Evolutionary conservation across 495 filamentous ascomycete genomes (phyloP).

Genomic region (Penicillium parvum): DNA sequence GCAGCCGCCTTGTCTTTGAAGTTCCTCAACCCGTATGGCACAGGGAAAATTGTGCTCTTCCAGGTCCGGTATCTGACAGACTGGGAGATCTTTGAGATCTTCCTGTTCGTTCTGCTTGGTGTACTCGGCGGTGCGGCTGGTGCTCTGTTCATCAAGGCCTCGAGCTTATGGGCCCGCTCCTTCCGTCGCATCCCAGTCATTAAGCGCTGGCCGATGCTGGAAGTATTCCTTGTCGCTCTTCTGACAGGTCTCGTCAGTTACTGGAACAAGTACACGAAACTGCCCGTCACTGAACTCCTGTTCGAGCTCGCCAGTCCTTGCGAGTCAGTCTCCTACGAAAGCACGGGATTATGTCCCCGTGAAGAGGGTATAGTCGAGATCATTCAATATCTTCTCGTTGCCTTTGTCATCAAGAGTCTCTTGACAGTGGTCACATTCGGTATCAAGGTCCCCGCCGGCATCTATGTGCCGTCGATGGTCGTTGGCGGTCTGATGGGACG

Average conservation of each 20-base stretch:
- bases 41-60: slow-evolving; percentile 93
- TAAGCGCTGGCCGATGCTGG: slow-evolving; percentile 78
- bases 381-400: slow-evolving; percentile 63
- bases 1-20: slow-evolving; percentile 84
- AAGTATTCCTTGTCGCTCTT: slow-evolving; percentile 83
- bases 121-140: slow-evolving; percentile 79
- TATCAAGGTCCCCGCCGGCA: slow-evolving; percentile 92
- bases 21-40: slow-evolving; percentile 94
- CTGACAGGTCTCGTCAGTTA: slow-evolving; percentile 81
- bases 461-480: slow-evolving; percentile 98
- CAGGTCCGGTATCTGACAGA: slow-evolving; percentile 88
- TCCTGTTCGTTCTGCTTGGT: slow-evolving; percentile 78
- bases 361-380: slow-evolving; percentile 70
- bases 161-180: slow-evolving; percentile 76
- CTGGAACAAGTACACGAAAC: slow-evolving; percentile 88
- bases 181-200: slow-evolving; percentile 79
- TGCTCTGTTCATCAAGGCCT: slow-evolving; percentile 96
- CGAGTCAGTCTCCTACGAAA: slow-evolving; percentile 53
- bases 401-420: slow-evolving; percentile 85
- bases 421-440: slow-evolving; percentile 88
- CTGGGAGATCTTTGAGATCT: slow-evolving; percentile 91
- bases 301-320: slow-evolving; percentile 90
- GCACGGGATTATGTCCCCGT: slow-evolving; percentile 70
- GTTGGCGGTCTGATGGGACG: slow-evolving; percentile 91
- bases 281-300: slow-evolving; percentile 85